Evolutionary conservation across 495 filamentous ascomycete genomes (phyloP), one percentile per base, ranked within the genome.

Genomic region (Trichoderma reesei): DNA sequence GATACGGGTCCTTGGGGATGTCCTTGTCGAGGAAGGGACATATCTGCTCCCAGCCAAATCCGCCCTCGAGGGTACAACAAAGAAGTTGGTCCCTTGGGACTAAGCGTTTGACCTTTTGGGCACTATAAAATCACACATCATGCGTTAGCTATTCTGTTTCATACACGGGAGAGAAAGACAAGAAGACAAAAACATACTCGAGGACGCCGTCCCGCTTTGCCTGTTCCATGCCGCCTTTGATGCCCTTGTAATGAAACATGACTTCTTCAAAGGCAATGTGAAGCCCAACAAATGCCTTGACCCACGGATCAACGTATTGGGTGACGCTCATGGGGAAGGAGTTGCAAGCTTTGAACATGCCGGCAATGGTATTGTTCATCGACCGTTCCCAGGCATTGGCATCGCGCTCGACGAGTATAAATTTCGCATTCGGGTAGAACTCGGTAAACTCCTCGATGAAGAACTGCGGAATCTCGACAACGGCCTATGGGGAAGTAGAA

Each of bases 351-450:
- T 41, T 63, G 6, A 69, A 31, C n/a, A 62, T 41, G 0, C 44
- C 61, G 4, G 18, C 39, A n/a, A 65, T 59, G 9, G 65, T 70
- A 10, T 67, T 67, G 7, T 51, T 41, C 42, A 70, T 63, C 13
- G 69, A 70, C 39, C 60, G 66, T 13, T 59, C 65, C 79, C 78
- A 82, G 1, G 65, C 65, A 13, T 77, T 74, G 1, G 70, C 63
- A n/a, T 65, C 42, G 56, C 71, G 70, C n/a, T 67, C 67, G 14
- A 73, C 75, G 31, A 78, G 64, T 38, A 79, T 72, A 46, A 78
- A 74, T 62, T 71, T 68, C 20, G 71, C 72, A 31, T 79, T 67
- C 1, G 78, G 77, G 44, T 79, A 81, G 20, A 73, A 71, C 36
- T 65, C 61, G 63, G 78, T 70, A 5, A 76, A 67, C 59, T 78